Evolutionary conservation across 1,139 yeast genomes (phyloP), one percentile per base, ranked within the genome.

Genomic region (Taphrina flavorubra): DNA sequence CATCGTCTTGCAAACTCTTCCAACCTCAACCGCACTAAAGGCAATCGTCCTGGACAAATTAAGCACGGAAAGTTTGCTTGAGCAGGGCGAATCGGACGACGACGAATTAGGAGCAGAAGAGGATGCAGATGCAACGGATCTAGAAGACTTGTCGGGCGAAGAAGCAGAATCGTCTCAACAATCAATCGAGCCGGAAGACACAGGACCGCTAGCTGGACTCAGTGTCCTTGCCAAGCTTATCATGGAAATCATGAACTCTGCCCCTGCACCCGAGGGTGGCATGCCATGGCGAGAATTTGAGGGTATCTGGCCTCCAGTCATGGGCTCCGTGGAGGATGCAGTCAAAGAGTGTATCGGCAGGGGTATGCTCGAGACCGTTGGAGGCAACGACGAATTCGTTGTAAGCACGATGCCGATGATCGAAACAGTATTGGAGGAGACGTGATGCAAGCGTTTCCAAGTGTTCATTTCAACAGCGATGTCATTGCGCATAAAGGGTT

Each of bases 261-360:
- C 67, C 6, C 67, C 67, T 14, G 67, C 67, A 11, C 67, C 67
- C 14, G 67, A 63, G 16, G 67, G 67, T 1, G 67, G 67, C 5
- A 63, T 63, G 67, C 67, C 67, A 2, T 63, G 67, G 67, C 67
- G 67, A 11, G 67, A 63, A 37, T 63, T 63, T 34, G 67, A 63
- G 51, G 67, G 67, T 7, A 63, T 63, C 10, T 63, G 67, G 67
- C 67, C 67, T 11, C 61, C 60, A 10, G 56, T 63, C 39, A 63
- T 63, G 67, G 67, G 67, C 18, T 16, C 67, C 18, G 67, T 63
- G 11, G 61, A 42, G 14, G 67, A 55, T n/a, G 67, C 67, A 4
- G 56, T 63, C 49, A 44, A 44, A 39, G 67, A 63, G 31, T 63
- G 67, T 36, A 44, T 56, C 0, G 61, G 44, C 11, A 56, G 39